A percentile compares a stretch with the other conserved stretches of the same genome.
phyloP scores from a whole-genome alignment of 2,329 filamentous ascomycete species.

The Paecilomyces dactylethromorphus region DNA sequence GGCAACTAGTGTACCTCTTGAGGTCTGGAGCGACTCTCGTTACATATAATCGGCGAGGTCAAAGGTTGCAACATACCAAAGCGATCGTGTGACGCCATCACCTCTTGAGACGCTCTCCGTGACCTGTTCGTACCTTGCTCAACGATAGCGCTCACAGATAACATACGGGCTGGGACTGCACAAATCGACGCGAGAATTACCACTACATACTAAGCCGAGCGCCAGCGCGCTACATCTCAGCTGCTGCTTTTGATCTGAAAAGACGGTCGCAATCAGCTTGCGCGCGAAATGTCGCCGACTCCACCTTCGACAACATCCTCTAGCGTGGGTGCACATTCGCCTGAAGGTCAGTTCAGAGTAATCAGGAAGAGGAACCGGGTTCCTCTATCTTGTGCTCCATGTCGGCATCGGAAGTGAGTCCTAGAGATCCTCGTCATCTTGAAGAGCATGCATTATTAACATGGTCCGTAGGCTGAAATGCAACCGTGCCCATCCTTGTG shows the following conservation, averaged over 20 bases:
- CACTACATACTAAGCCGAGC: neutral
- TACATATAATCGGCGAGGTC: neutral
- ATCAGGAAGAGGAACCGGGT: constrained; percentile 89
- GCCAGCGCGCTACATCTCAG: neutral
- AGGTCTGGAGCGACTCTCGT: neutral
- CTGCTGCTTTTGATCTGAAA: neutral
- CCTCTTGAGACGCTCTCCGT: neutral
- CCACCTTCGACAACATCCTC: constrained; percentile 61
- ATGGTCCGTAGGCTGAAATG: constrained; percentile 64
- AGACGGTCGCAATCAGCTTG: neutral
- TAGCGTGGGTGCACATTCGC: constrained; percentile 65
- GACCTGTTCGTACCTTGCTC: neutral
- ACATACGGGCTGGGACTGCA: neutral
- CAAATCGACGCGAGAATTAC: neutral
- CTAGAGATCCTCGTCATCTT: neutral
- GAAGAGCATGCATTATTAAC: constrained; percentile 13
- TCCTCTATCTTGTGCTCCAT: constrained; percentile 85
- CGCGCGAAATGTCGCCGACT: constrained; percentile 31
- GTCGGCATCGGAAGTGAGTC: constrained; percentile 79
- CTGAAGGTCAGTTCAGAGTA: constrained; percentile 78
- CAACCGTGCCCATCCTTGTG: constrained; percentile 83
- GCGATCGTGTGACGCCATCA: neutral
- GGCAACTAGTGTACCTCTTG: neutral
- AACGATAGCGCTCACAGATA: neutral
- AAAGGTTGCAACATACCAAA: neutral